phyloP scores from a whole-genome alignment of 805 yeast species.

The Wickerhamiella galacta region DNA sequence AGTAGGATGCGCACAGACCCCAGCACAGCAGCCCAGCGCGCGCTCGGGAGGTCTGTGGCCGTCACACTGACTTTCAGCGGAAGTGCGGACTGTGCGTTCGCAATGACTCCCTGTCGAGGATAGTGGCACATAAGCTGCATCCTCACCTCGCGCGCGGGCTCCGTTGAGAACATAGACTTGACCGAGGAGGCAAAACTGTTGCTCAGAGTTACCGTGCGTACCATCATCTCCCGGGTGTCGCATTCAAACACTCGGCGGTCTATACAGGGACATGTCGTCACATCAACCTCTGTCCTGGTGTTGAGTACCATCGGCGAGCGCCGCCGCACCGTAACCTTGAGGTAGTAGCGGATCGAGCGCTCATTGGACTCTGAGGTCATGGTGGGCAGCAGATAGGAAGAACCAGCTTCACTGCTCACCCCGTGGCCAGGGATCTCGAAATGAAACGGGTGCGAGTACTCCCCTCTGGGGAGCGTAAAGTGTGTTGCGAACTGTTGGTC shows the following conservation, averaged over 20 bases:
- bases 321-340: conserved; percentile 5
- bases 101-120: background rate
- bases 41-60: too few species aligned
- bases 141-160: background rate
- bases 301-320: conserved; percentile 3
- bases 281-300: conserved; percentile 4
- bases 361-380: conserved; percentile 2
- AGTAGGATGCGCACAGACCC: too few species aligned
- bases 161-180: background rate
- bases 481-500: background rate
- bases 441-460: conserved; percentile 4
- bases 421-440: conserved; percentile 5
- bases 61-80: too few species aligned
- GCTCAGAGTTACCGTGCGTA: background rate
- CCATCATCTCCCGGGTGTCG: background rate
- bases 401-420: background rate
- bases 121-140: background rate
- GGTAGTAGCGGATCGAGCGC: conserved; percentile 4
- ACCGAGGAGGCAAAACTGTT: background rate
- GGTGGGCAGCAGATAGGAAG: conserved; percentile 1
- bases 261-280: conserved; percentile 3
- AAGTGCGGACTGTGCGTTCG: too few species aligned
- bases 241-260: conserved; percentile 1
- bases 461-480: conserved; percentile 2
- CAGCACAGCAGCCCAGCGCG: too few species aligned